These are phyloP conservation scores for Madurella fahalii DNA, from an alignment of 2,329 filamentous ascomycete genomes.

Conservation along the genomic window DNA sequence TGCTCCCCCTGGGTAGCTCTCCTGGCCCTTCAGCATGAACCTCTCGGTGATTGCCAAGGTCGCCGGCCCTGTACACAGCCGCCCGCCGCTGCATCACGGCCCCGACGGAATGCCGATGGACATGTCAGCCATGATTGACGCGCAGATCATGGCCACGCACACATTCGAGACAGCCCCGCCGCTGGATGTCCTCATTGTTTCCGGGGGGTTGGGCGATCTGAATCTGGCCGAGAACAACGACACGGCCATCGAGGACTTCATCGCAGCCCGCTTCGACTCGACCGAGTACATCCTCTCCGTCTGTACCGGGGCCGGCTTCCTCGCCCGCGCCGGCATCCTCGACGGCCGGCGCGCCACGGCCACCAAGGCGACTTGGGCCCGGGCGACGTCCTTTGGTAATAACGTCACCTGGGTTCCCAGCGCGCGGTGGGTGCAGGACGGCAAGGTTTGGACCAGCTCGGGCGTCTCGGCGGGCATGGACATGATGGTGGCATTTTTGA, in stretches of 20 bases:
- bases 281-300: constrained; percentile 30
- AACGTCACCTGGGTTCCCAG: constrained; percentile 45
- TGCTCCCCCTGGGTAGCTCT: constrained; percentile 5
- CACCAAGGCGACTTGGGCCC: constrained; percentile 42
- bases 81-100: not conserved
- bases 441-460: constrained; percentile 51
- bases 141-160: constrained; percentile 24
- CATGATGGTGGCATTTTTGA: constrained; percentile 37
- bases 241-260: constrained; percentile 18
- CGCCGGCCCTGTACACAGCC: constrained; percentile 22
- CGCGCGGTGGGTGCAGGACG: constrained; percentile 51
- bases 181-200: constrained; percentile 27
- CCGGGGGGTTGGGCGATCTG: constrained; percentile 24
- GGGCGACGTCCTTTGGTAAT: constrained; percentile 33
- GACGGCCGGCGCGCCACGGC: constrained; percentile 48
- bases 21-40: constrained; percentile 21
- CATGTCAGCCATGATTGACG: constrained; percentile 8
- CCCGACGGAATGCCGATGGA: constrained; percentile 3
- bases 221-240: constrained; percentile 15
- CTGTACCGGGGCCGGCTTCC: constrained; percentile 48
- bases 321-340: constrained; percentile 48
- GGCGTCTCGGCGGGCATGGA: constrained; percentile 46
- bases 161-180: constrained; percentile 23
- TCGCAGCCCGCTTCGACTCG: constrained; percentile 9
- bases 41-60: constrained; percentile 27